A percentile compares a stretch with the other conserved stretches of the same genome.
Conservation (phyloP, 2,329 filamentous ascomycete species). For the Cryphonectria japonica region DNA sequence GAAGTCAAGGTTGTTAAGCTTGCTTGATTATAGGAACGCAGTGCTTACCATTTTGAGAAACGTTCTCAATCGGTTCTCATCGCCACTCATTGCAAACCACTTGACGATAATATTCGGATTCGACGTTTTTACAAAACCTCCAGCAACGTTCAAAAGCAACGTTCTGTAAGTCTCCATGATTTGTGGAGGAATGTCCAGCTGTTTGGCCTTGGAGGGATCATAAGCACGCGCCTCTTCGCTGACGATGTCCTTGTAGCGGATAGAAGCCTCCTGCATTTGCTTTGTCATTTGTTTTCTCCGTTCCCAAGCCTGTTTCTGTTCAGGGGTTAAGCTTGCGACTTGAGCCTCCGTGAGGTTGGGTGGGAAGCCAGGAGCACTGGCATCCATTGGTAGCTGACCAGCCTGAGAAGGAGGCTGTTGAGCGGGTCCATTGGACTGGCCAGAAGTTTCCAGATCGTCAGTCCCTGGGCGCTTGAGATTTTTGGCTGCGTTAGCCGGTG, state of each 20-base stretch:
- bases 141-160: neutral
- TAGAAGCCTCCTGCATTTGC: slow-evolving; percentile 29
- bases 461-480: slow-evolving; percentile 55
- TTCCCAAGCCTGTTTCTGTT: slow-evolving; percentile 52
- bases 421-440: slow-evolving; percentile 35
- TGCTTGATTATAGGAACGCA: neutral
- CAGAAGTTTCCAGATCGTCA: slow-evolving; percentile 47
- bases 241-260: slow-evolving; percentile 42
- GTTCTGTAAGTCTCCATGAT: neutral
- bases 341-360: slow-evolving; percentile 42
- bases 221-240: slow-evolving; percentile 47
- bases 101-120: slow-evolving; percentile 45
- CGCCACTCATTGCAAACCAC: slow-evolving; percentile 54
- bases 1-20: neutral
- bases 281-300: slow-evolving; percentile 37
- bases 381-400: slow-evolving; percentile 17
- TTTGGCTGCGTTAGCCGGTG: slow-evolving; percentile 46
- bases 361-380: slow-evolving; percentile 18
- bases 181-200: neutral
- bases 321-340: slow-evolving; percentile 47
- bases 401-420: slow-evolving; percentile 36
- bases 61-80: slow-evolving; percentile 54
- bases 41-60: slow-evolving; percentile 58
- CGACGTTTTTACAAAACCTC: neutral
- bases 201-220: slow-evolving; percentile 39